Percentiles rank a stretch among this genome's conserved stretches.
Evolutionary conservation across 208 protist species (phyloP).

Genomic region (Tritrichomonas foetus): DNA sequence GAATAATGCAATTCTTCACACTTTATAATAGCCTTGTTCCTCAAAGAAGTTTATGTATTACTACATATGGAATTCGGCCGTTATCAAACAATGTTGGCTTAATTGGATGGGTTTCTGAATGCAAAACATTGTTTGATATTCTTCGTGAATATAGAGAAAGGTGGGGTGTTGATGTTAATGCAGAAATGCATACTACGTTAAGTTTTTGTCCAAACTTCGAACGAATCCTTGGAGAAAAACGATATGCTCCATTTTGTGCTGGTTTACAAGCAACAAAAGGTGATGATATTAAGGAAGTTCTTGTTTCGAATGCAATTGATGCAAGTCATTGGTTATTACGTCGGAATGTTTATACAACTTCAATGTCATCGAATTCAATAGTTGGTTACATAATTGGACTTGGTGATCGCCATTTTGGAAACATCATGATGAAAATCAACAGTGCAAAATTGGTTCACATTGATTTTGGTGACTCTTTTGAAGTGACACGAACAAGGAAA

Average conservation of each 20-base stretch:
- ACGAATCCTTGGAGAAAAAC: neutral
- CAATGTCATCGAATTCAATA: constrained; percentile 80
- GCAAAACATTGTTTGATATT: neutral
- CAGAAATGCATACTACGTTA: neutral
- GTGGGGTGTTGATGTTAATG: neutral
- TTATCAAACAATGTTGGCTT: neutral
- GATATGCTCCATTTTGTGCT: neutral
- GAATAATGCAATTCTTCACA: neutral
- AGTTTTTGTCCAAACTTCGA: neutral
- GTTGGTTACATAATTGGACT: constrained; percentile 80
- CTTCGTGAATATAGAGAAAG: neutral
- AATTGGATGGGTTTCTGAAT: constrained; percentile 19
- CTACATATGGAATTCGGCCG: neutral
- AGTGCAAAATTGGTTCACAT: constrained; percentile 62
- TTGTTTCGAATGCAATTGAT: neutral
- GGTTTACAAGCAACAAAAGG: neutral
- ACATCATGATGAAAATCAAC: constrained; percentile 77
- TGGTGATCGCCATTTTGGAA: constrained; percentile 83
- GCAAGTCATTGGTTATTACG: neutral
- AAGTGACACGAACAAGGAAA: constrained; percentile 77
- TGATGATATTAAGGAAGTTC: neutral
- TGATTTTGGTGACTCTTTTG: constrained; percentile 89
- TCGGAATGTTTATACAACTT: constrained; percentile 58
- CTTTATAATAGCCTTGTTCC: neutral
- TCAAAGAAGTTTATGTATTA: neutral